Evolutionary conservation across 2,329 filamentous ascomycete genomes (phyloP), one percentile per base, ranked within the genome.

Genomic region (Ophiostoma australiae): DNA sequence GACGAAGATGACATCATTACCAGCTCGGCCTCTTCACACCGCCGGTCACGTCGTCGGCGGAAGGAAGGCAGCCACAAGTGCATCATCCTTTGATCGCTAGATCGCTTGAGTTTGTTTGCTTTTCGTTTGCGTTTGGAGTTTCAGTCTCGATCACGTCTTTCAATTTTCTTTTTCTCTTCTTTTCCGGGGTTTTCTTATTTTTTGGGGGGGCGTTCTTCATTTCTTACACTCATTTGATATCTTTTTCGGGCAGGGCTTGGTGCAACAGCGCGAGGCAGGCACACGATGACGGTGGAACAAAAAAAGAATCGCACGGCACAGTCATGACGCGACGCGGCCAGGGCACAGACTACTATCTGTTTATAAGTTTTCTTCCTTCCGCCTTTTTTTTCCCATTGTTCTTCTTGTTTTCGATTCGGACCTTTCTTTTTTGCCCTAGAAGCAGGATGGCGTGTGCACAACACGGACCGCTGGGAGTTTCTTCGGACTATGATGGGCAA

Each of bases 1-100:
- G 80, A 82, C 20, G 80, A 83, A 20, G 79, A 82, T 33, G 81
- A 81, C 74, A 83, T 82, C 39, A 80, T 80, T 55, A 81, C 83
- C 68, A 75, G 78, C 35, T 66, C 73, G 74, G 76, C 72, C 1
- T 76, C 77, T 31, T 77, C 79, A 58, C 78, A 76, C 69, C 79
- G 78, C 69, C 76, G 76, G 66, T 77, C 73, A 52, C 72, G 77
- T 70, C 77, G 77, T 70, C 76, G 75, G n/a, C 73, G 77, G 58
- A 77, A 77, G 67, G 78, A 80, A 66, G 74, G 72, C 15, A 76
- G 79, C 67, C 79, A 80, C 33, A 78, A 79, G 2, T 85, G 83
- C 72, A 78, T 80, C 15, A 83, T 85, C 69, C 76, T 85, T 61
- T 84, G 76, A 66, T 66, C 7, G 27, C 27, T 31, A 31, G 27